Evolutionary conservation across 177 flowering plant species (phyloP).

Genomic region (Vitis hybrid): DNA sequence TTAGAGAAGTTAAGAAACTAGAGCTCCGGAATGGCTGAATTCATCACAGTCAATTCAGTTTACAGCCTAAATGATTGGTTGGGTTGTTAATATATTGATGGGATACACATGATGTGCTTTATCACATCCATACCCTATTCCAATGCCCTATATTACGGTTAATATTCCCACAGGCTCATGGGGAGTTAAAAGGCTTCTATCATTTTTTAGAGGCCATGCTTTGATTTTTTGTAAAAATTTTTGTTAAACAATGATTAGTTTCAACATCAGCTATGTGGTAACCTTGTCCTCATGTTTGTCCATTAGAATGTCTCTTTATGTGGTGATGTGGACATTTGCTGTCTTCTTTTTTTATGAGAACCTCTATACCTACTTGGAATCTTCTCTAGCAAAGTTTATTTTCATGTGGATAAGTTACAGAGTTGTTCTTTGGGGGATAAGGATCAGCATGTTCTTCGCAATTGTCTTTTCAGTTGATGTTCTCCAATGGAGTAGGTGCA

Average conservation of each 20-base stretch:
- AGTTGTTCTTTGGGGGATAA: not conserved
- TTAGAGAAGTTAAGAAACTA: no score
- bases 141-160: not conserved
- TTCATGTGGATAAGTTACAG: conserved; percentile 1
- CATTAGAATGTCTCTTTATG: conserved; percentile 9
- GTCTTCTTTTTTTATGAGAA: conserved; percentile 17
- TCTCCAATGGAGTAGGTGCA: not conserved
- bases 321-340: conserved; percentile 4
- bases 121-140: not conserved
- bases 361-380: conserved; percentile 1
- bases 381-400: not conserved
- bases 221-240: not conserved
- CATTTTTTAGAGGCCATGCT: conserved; percentile 8
- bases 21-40: no score
- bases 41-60: no score
- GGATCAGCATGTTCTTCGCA: not conserved
- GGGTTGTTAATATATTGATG: not conserved
- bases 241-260: conserved; percentile 7
- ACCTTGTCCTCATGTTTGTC: conserved; percentile 14
- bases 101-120: not conserved
- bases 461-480: conserved; percentile 5
- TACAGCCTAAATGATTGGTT: not conserved
- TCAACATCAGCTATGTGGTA: not conserved
- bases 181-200: conserved; percentile 7
- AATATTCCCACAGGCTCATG: not conserved